phyloP scores from a whole-genome alignment of 78 protist genomes.

The Carpediemonas membranifera region DNA sequence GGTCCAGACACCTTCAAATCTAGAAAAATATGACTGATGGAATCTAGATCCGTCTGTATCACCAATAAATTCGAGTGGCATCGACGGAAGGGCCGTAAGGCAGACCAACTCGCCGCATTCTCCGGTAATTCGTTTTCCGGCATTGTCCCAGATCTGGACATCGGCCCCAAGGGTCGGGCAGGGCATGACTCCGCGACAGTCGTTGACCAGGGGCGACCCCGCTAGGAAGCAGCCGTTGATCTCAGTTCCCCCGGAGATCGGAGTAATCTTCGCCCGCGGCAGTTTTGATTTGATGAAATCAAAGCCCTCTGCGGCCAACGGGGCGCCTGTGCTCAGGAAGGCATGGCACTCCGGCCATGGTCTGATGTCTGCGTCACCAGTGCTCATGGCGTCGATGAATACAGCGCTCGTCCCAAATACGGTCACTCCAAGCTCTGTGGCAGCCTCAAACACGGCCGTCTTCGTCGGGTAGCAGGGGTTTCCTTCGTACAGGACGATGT shows the following conservation, averaged over 20 bases:
- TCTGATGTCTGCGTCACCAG: not conserved
- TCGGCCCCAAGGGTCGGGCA: constrained; percentile 14
- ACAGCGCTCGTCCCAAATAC: constrained; percentile 20
- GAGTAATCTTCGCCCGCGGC: constrained; percentile 1
- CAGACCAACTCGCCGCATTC: constrained; percentile 38
- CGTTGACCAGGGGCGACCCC: constrained; percentile 17
- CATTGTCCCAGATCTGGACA: constrained; percentile 10
- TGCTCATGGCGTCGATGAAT: constrained; percentile 11
- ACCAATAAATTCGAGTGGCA: constrained; percentile 23
- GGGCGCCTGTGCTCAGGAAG: constrained; percentile 39
- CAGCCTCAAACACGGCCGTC: not conserved
- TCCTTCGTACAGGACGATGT: constrained; percentile 24
- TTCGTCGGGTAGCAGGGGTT: not conserved
- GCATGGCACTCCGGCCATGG: not conserved
- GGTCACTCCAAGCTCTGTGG: not conserved
- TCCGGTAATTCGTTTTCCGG: constrained; percentile 20
- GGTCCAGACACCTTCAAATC: constrained; percentile 24
- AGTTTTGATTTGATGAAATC: no score
- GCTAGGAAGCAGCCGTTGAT: constrained; percentile 15
- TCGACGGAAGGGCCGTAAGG: constrained; percentile 27
- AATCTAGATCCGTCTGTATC: constrained; percentile 23
- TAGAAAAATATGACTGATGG: constrained; percentile 20
- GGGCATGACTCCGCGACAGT: constrained; percentile 14
- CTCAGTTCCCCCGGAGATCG: constrained; percentile 31
- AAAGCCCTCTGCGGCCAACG: constrained; percentile 24